Conservation (phyloP, 129 eudicot genomes). For the Tagetes erecta region DNA sequence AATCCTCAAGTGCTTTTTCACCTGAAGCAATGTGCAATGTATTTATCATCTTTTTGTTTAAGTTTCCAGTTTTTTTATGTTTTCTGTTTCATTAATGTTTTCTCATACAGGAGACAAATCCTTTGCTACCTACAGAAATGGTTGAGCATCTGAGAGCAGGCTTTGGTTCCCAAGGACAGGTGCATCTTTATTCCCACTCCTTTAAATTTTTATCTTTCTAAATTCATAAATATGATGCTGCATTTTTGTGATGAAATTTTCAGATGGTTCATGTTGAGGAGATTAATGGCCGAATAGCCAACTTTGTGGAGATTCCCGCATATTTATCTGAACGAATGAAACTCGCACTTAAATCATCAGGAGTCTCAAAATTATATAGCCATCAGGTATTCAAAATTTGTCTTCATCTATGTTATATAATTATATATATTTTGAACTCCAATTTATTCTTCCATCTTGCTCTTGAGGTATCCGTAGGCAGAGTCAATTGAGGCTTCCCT, state of each 20-base stretch:
- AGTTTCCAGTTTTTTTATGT: background rate
- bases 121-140: conserved; percentile 66
- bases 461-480: conserved; percentile 44
- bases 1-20: conserved; percentile 52
- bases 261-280: conserved; percentile 91
- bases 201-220: background rate
- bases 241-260: conserved; percentile 25
- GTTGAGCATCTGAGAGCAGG: conserved; percentile 69
- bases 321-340: conserved; percentile 58
- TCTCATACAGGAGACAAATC: conserved; percentile 56
- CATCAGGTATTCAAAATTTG: conserved; percentile 60
- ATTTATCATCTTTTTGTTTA: conserved; percentile 29
- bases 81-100: conserved; percentile 5
- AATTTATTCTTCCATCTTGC: background rate
- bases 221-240: conserved; percentile 12
- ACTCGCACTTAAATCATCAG: conserved; percentile 54
- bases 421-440: background rate
- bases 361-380: conserved; percentile 74
- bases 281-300: conserved; percentile 60
- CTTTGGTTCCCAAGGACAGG: conserved; percentile 85
- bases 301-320: conserved; percentile 63
- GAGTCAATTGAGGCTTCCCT: conserved; percentile 80
- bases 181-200: conserved; percentile 27
- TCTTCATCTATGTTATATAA: background rate
- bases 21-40: conserved; percentile 58